Base-by-base conservation (phyloP, 148 eudicot genomes). In the Hydrangea macrophylla region DNA sequence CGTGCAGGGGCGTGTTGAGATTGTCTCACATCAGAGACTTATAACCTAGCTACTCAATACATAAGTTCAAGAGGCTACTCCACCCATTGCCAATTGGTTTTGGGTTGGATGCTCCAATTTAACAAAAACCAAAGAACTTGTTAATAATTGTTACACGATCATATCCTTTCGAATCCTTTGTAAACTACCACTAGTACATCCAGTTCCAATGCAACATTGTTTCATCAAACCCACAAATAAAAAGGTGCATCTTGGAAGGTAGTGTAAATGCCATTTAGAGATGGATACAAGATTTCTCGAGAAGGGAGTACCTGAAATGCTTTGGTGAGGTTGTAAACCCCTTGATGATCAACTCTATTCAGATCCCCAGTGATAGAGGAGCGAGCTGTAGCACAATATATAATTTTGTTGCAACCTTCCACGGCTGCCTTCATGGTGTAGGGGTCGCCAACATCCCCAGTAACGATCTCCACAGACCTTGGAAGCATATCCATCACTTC, bases 361-460 rank as follows among this genome's bases (percentile, higher is more conserved):
- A 93, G 95, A 88, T 93, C 98, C 54, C 92, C 98, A 24, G 90
- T 85, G 58, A 93, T 88, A 27, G 98, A 27, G n/a, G 98, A 93
- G 30, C 98, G 92, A 58, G 98, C 98, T 27, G 98, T 90, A 11
- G 98, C 98, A 69, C 98, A 90, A 60, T 86, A 93, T 10, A 93
- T 90, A 67, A 93, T 90, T 72, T 93, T 93, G 82, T 70, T 90
- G 77, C 95, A 93, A 63, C 92, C 90, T 70, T 85, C 83, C 6
- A 90, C 78, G 13, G 96, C 98, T 48, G 62, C 58, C 72, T 67
- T 75, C 70, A 93, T 85, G 24, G 82, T 79, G 33, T 75, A 64
- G 60, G 97, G 84, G 70, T 93, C 97, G 23, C 98, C 98, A 66
- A 93, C 98, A 81, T 93, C 98, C 51, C 98, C 98, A 50, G 80